Evolutionary conservation across 1,284 basidiomycete species (phyloP), one percentile per base, ranked within the genome.

Genomic region (Marasmius sp.): DNA sequence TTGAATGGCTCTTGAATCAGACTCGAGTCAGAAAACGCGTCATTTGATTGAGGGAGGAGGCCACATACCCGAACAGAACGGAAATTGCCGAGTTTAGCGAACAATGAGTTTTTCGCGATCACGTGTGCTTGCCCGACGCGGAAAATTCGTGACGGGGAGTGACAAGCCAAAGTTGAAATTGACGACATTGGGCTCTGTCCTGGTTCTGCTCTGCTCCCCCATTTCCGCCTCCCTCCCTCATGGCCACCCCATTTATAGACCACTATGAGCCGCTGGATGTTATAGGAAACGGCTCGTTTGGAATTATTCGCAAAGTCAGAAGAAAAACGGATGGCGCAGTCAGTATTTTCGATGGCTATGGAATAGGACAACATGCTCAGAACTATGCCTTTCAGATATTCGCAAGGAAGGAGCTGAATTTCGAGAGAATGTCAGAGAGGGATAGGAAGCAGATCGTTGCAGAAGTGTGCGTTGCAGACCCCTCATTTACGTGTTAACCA

Each of bases 211-310:
- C 27, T n/a, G 22, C 27, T 16, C 18, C 18, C 20, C 55, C 10
- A 34, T 3, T 37, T 39, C 43, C 58, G 20, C 27, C 16, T 48
- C 50, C 48, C 58, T 47, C 54, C 51, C 65, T 52, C 58, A 74
- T 74, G 72, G 66, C 75, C 58, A 65, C 70, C 62, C 65, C 75
- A 6, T 86, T 82, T 69, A 80, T 95, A 49, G 87, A 91, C 66
- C 83, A 86, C 61, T 97, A 97, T 72, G 94, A 96, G 66, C 81
- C 93, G 5, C 81, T 96, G 55, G 94, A 95, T 67, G 83, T 97
- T 64, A 97, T 99, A 60, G 96, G 97, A 7, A 97, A 95, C 68
- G 96, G 96, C n/a, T 94, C 93, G 10, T 99, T 98, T 79, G 96
- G 97, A 1, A 91, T 97, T 66, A 98, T 98, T 68, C 88, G 94